Evolutionary conservation across 352 stramenopile species (phyloP), one percentile per base, ranked within the genome.

Genomic region (Pseudoperonospora humuli): DNA sequence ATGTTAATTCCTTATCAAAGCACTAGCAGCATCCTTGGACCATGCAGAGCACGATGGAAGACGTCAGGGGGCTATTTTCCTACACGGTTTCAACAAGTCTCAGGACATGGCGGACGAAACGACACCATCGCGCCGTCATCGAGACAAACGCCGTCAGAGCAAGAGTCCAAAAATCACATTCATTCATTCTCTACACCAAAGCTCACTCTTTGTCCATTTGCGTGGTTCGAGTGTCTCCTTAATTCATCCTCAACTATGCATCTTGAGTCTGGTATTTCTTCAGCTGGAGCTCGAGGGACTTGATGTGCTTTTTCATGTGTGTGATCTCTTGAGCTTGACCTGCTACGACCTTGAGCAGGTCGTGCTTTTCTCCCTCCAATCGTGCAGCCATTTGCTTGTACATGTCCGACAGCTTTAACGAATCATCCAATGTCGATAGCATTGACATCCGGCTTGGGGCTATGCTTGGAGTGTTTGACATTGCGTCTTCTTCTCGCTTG

Each of bases 351-450:
- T 83, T 70, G 5, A 91, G 57, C 39, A 91, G 45, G 31, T 86
- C 75, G 41, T 69, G 68, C 48, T 91, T 91, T 43, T 91, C 79
- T 7, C 53, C 57, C 34, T 91, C 65, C n/a, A 91, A 41, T 9
- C 79, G 69, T 29, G 79, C 54, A 10, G 73, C 66, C 76, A 88
- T 91, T 45, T 84, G 70, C 49, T 88, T 87, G 68, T 88, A 91
- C 75, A 87, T 83, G 50, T 81, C 69, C 13, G 67, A 77, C n/a
- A 91, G 47, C 32, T 70, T 80, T 7, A 69, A 51, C 15, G 68
- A 76, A 44, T 85, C 72, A 24, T 83, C 74, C 10, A 78, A 34
- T 10, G 67, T 75, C 9, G 69, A 75, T 5, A 70, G 35, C 55
- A 65, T 62, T 17, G 61, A 70, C 46, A 57, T 65, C 26, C 52